Conservation (phyloP, 306 rosid genomes). For the Prunus campanulata region DNA sequence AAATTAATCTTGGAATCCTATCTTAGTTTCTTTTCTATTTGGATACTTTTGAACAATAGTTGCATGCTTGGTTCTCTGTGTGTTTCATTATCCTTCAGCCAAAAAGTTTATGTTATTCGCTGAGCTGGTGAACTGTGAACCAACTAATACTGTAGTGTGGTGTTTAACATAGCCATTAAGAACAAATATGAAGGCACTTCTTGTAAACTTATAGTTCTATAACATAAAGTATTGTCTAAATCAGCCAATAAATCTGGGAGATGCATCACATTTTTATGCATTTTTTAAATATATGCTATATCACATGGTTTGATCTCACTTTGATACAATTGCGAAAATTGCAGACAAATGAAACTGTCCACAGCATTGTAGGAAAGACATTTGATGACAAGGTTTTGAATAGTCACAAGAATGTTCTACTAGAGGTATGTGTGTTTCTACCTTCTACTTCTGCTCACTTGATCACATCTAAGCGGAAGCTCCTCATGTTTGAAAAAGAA, state of each 20-base stretch:
- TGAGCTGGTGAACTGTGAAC: neutral
- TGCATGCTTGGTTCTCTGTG: neutral
- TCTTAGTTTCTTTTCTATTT: neutral
- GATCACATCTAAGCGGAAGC: neutral
- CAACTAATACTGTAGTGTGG: neutral
- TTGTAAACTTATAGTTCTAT: neutral
- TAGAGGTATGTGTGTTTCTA: slow-evolving; percentile 64
- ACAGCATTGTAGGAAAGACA: slow-evolving; percentile 65
- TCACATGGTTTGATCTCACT: neutral
- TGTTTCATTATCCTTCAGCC: neutral
- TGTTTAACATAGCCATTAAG: neutral
- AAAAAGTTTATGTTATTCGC: neutral
- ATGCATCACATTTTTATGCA: neutral
- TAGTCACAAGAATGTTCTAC: slow-evolving; percentile 62
- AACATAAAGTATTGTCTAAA: neutral
- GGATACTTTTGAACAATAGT: neutral
- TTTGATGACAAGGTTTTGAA: slow-evolving; percentile 65
- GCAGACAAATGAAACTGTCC: slow-evolving; percentile 69
- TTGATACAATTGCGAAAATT: slow-evolving; percentile 22
- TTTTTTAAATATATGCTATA: neutral
- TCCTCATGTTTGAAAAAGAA: neutral
- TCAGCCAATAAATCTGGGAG: slow-evolving; percentile 1
- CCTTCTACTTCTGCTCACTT: slow-evolving; percentile 1
- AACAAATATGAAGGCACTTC: neutral
- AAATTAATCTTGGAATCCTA: neutral